Conservation (phyloP, 768 basidiomycete genomes). For the Harrya chromipes region DNA sequence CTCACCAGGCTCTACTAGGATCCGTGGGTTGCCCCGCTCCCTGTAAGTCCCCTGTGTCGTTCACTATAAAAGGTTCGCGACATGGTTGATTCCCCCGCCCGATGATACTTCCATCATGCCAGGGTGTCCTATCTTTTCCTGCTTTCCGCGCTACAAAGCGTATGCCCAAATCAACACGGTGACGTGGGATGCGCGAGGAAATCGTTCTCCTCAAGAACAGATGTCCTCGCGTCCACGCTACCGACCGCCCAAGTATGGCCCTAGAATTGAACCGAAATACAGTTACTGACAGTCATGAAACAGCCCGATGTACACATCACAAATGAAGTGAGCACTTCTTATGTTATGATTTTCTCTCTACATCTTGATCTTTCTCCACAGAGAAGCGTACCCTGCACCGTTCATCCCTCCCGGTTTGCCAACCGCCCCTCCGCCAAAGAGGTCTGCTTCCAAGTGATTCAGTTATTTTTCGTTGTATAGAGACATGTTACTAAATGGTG, state of each 20-base stretch:
- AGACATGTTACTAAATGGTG: slow-evolving; percentile 3
- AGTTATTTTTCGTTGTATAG: background rate
- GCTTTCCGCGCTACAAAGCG: slow-evolving; percentile 32
- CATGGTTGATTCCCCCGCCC: slow-evolving; percentile 2
- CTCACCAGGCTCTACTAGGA: slow-evolving; percentile 25
- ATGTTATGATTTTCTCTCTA: background rate
- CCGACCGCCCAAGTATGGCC: slow-evolving; percentile 20
- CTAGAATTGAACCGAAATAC: background rate
- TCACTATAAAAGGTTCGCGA: slow-evolving; percentile 25
- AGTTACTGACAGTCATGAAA: slow-evolving; percentile 1
- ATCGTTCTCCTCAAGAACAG: slow-evolving; percentile 10
- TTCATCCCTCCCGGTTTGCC: slow-evolving; percentile 20
- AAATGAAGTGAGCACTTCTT: slow-evolving; percentile 11
- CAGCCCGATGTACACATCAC: slow-evolving; percentile 12
- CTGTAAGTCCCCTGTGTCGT: slow-evolving; percentile 14
- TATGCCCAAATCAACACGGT: slow-evolving; percentile 32
- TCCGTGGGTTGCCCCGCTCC: slow-evolving; percentile 18
- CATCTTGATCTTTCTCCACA: slow-evolving; percentile 3
- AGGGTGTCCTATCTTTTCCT: slow-evolving; percentile 29
- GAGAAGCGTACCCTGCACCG: slow-evolving; percentile 19
- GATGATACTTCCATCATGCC: slow-evolving; percentile 23
- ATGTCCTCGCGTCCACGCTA: slow-evolving; percentile 13
- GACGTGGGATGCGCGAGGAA: slow-evolving; percentile 29
- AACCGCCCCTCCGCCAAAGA: slow-evolving; percentile 12
- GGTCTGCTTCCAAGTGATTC: slow-evolving; percentile 21